These are phyloP conservation scores for Pouteria campechiana DNA, from an alignment of 179 eudicot genomes.

Conservation along the genomic window DNA sequence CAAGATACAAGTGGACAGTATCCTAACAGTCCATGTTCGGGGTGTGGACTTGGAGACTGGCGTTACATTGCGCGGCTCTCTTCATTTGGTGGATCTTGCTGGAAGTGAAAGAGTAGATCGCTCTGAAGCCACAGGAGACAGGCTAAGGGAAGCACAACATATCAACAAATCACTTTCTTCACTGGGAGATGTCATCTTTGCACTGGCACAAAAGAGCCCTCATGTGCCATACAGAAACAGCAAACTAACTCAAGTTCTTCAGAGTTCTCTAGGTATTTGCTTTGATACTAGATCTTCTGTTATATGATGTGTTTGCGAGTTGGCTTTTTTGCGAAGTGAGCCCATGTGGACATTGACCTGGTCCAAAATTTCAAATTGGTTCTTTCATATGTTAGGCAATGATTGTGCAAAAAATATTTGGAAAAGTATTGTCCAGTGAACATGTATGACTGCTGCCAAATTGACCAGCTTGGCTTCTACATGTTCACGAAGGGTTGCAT, in stretches of 20 bases:
- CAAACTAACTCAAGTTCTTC: slow-evolving; percentile 95
- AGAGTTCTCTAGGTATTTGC: slow-evolving; percentile 75
- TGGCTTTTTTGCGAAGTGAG: too few relatives aligned
- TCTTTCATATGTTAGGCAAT: too few relatives aligned
- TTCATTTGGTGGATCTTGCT: slow-evolving; percentile 94
- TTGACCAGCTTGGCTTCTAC: too few relatives aligned
- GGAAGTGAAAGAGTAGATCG: slow-evolving; percentile 99
- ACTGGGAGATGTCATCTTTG: slow-evolving; percentile 89
- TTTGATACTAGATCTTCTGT: background rate
- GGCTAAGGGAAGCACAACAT: slow-evolving; percentile 89
- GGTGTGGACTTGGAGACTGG: slow-evolving; percentile 73
- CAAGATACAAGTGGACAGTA: slow-evolving; percentile 29
- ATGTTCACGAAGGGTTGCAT: too few relatives aligned
- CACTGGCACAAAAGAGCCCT: slow-evolving; percentile 71
- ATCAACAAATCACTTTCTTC: slow-evolving; percentile 93
- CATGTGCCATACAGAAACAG: slow-evolving; percentile 96
- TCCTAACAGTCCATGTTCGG: slow-evolving; percentile 92
- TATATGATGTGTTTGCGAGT: background rate
- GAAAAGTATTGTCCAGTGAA: too few relatives aligned
- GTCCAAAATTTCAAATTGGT: too few relatives aligned
- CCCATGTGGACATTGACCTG: too few relatives aligned
- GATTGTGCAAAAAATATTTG: too few relatives aligned
- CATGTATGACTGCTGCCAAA: too few relatives aligned
- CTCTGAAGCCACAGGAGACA: slow-evolving; percentile 89
- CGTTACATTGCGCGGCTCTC: slow-evolving; percentile 68